Evolutionary conservation across 805 yeast genomes (phyloP).

Genomic region (Sporopachydermia lactativora): DNA sequence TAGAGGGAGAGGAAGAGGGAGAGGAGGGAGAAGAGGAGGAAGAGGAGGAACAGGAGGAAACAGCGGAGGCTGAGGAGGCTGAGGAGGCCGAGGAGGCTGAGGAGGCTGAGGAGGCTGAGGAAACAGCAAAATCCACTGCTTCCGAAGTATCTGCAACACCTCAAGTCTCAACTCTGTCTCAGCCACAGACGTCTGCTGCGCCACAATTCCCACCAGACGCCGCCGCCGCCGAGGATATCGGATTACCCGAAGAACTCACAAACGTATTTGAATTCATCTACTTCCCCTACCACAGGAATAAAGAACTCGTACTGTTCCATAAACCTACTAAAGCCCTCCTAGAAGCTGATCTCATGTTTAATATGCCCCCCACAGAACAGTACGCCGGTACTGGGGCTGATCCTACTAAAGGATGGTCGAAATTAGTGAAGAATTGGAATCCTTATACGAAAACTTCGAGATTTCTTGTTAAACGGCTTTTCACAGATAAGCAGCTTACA

Average conservation of each 20-base stretch:
- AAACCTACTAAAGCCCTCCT: constrained; percentile 31
- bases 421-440: constrained; percentile 25
- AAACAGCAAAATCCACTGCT: background rate
- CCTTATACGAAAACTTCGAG: constrained; percentile 27
- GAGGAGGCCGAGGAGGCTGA: background rate
- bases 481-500: constrained; percentile 9
- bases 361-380: constrained; percentile 35
- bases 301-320: constrained; percentile 41
- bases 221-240: constrained; percentile 20
- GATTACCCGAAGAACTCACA: constrained; percentile 20
- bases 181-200: background rate
- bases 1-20: background rate
- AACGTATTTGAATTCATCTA: constrained; percentile 39
- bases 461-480: constrained; percentile 16
- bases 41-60: background rate
- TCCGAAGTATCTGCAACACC: background rate
- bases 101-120: background rate
- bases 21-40: background rate
- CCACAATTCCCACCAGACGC: constrained; percentile 11
- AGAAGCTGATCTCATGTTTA: constrained; percentile 49
- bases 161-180: background rate
- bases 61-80: background rate
- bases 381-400: constrained; percentile 31
- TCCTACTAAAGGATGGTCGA: constrained; percentile 33
- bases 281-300: constrained; percentile 41